Conservation (phyloP, 192 early-diverging fungal genomes). For the Physocladia obscura region DNA sequence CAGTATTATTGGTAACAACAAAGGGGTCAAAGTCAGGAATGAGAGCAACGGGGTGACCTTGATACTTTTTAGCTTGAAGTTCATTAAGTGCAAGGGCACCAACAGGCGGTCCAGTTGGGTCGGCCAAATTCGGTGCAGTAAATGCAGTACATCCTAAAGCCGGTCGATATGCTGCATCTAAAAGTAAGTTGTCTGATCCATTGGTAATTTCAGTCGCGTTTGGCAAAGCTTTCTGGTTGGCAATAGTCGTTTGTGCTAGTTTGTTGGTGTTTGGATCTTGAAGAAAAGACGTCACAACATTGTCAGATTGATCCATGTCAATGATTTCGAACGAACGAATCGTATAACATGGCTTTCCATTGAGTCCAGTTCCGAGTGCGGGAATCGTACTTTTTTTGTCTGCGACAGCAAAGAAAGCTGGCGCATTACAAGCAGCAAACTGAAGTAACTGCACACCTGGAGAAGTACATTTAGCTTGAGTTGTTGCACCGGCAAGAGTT, state of each 20-base stretch:
- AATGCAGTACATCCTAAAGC: slow-evolving; percentile 39
- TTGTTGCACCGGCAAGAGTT: slow-evolving; percentile 23
- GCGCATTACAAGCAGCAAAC: slow-evolving; percentile 44
- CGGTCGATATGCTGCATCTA: slow-evolving; percentile 27
- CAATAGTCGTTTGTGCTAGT: too few species aligned
- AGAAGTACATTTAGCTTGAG: slow-evolving; percentile 13
- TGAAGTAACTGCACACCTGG: slow-evolving; percentile 33
- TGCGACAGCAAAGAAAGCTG: slow-evolving; percentile 32
- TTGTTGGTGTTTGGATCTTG: slow-evolving; percentile 38
- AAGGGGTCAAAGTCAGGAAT: slow-evolving; percentile 43
- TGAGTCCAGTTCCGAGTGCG: slow-evolving; percentile 30
- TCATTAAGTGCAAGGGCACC: slow-evolving; percentile 40
- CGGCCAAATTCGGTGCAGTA: slow-evolving; percentile 37
- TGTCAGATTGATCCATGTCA: slow-evolving; percentile 44
- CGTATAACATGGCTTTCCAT: slow-evolving; percentile 36
- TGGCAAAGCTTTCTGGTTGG: slow-evolving; percentile 4
- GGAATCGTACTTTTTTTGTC: slow-evolving; percentile 21
- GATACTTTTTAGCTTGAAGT: slow-evolving; percentile 31
- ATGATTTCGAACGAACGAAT: slow-evolving; percentile 37
- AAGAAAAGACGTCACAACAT: slow-evolving; percentile 38
- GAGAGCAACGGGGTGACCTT: slow-evolving; percentile 36
- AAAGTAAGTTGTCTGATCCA: slow-evolving; percentile 41
- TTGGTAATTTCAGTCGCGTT: slow-evolving; percentile 27
- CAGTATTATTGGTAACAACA: slow-evolving; percentile 26
- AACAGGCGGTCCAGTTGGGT: slow-evolving; percentile 6